Evolutionary conservation across 495 filamentous ascomycete genomes (phyloP).

Genomic region (Tuber umbilicatum): DNA sequence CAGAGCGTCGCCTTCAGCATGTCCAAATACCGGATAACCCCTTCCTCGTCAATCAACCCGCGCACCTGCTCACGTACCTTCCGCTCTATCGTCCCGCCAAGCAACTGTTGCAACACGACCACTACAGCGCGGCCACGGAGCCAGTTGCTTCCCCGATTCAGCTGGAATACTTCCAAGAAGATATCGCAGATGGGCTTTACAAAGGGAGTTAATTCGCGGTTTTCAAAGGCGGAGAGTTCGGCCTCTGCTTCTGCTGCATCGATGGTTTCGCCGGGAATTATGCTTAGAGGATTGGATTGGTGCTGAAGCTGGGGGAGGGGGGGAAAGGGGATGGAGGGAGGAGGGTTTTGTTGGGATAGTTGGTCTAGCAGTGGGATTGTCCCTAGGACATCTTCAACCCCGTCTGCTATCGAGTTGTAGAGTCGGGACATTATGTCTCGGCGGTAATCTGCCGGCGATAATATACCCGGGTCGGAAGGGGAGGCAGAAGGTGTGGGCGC

Average conservation of each 20-base stretch:
- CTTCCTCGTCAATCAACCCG: conserved; percentile 65
- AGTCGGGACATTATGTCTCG: conserved; percentile 90
- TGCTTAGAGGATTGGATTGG: conserved; percentile 49
- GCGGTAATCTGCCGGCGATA: conserved; percentile 49
- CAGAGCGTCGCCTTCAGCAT: conserved; percentile 69
- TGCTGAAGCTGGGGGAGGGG: conserved; percentile 53
- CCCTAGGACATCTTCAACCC: conserved; percentile 95
- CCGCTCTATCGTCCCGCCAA: conserved; percentile 93
- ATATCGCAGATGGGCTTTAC: conserved; percentile 98
- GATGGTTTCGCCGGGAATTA: conserved; percentile 52
- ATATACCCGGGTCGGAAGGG: conserved; percentile 12
- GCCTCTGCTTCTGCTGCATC: conserved; percentile 85
- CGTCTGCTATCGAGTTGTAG: conserved; percentile 92
- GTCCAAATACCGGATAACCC: conserved; percentile 65
- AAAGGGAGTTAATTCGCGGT: conserved; percentile 83
- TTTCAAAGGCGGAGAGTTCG: conserved; percentile 88
- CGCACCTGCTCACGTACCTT: conserved; percentile 64
- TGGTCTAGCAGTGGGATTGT: conserved; percentile 95
- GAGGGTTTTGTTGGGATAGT: conserved; percentile 51
- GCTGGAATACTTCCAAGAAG: conserved; percentile 91
- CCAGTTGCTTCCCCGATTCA: conserved; percentile 90
- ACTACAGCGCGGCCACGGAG: conserved; percentile 92
- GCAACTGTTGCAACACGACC: conserved; percentile 71
- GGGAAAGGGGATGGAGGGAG: conserved; percentile 7
- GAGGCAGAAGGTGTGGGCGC: conserved; percentile 42